These are phyloP conservation scores for Bassia scoparia DNA, from an alignment of 148 eudicot species.

Conservation along the genomic window DNA sequence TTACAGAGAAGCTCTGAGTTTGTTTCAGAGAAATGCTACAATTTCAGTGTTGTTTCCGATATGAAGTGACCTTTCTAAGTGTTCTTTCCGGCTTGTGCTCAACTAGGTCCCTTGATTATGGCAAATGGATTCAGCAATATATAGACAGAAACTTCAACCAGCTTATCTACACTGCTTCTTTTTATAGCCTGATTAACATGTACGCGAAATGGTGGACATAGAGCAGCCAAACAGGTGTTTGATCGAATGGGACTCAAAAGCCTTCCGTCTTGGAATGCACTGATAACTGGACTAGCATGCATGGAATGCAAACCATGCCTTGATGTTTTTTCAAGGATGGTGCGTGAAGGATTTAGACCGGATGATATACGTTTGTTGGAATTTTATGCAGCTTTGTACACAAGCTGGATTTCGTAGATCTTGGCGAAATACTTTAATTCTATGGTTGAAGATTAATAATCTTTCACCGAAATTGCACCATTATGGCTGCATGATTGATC, in stretches of 20 bases:
- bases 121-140: slow-evolving; percentile 64
- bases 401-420: slow-evolving; percentile 54
- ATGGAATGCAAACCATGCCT: slow-evolving; percentile 43
- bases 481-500: slow-evolving; percentile 57
- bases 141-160: slow-evolving; percentile 28
- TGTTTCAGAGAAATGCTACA: slow-evolving; percentile 52
- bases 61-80: slow-evolving; percentile 49
- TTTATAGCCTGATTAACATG: slow-evolving; percentile 59
- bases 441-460: slow-evolving; percentile 38
- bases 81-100: slow-evolving; percentile 53
- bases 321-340: slow-evolving; percentile 40
- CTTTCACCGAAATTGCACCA: slow-evolving; percentile 46
- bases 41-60: slow-evolving; percentile 30
- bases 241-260: slow-evolving; percentile 24
- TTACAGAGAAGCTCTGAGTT: slow-evolving; percentile 43
- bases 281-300: slow-evolving; percentile 55
- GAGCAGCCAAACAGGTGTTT: slow-evolving; percentile 45
- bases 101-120: slow-evolving; percentile 55
- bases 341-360: slow-evolving; percentile 34
- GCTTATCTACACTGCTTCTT: slow-evolving; percentile 32
- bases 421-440: slow-evolving; percentile 40
- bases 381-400: slow-evolving; percentile 55
- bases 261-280: slow-evolving; percentile 48
- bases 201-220: slow-evolving; percentile 66
- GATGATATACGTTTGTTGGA: slow-evolving; percentile 58